Conservation (phyloP, 2,329 filamentous ascomycete species). For the Hypoxylon rubiginosum region DNA sequence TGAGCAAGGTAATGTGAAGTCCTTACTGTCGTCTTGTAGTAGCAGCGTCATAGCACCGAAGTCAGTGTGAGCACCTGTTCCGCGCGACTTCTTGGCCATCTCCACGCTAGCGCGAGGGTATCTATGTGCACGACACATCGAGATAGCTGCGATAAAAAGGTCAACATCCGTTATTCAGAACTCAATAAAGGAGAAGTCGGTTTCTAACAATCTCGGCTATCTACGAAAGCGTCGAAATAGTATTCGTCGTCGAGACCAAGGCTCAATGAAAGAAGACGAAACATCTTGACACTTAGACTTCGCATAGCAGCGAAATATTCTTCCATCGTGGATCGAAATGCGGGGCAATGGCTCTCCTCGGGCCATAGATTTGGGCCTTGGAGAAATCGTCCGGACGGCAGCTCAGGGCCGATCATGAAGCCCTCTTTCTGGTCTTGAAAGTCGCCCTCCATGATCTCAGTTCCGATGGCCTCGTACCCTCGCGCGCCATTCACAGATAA, state of each 20-base stretch:
- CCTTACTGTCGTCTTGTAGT: slow-evolving; percentile 44
- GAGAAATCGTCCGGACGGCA: slow-evolving; percentile 37
- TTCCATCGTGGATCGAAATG: slow-evolving; percentile 45
- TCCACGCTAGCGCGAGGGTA: slow-evolving; percentile 40
- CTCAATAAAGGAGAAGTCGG: not conserved
- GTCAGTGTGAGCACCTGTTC: slow-evolving; percentile 43
- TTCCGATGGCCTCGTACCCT: slow-evolving; percentile 48
- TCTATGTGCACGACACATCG: slow-evolving; percentile 44
- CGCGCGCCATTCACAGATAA: slow-evolving; percentile 44
- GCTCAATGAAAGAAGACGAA: slow-evolving; percentile 45
- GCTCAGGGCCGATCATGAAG: slow-evolving; percentile 51
- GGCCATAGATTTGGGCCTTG: slow-evolving; percentile 52
- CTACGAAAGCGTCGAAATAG: slow-evolving; percentile 45
- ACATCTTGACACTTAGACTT: slow-evolving; percentile 44
- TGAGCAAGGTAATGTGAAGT: not conserved
- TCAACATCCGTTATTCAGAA: not conserved
- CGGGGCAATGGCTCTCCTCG: slow-evolving; percentile 42
- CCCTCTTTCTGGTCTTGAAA: slow-evolving; percentile 52
- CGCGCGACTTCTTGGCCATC: slow-evolving; percentile 30
- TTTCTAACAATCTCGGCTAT: slow-evolving; percentile 42
- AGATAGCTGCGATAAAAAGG: slow-evolving; percentile 34
- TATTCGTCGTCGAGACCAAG: slow-evolving; percentile 42
- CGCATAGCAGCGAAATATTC: slow-evolving; percentile 46
- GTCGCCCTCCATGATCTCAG: slow-evolving; percentile 44
- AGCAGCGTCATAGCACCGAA: slow-evolving; percentile 48